Evolutionary conservation across 2,329 filamentous ascomycete species (phyloP).

Genomic region (Talaromyces rugulosus): DNA sequence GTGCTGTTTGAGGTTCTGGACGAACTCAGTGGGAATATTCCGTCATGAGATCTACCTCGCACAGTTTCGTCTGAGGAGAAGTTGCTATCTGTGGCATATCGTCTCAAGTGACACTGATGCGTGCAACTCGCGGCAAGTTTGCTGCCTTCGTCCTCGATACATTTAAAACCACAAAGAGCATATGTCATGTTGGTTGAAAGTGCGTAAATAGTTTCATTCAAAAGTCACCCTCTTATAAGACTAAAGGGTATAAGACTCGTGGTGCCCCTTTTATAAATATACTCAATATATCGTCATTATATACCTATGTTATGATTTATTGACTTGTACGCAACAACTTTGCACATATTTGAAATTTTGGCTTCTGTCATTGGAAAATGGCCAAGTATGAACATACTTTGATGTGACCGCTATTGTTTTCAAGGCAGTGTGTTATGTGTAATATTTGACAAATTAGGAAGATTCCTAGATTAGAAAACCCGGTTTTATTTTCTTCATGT

Average conservation of each 20-base stretch:
- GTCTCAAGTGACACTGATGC: neutral
- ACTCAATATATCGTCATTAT: neutral
- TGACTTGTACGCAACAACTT: neutral
- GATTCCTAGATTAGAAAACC: neutral
- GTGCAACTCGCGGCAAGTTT: neutral
- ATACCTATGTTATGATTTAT: neutral
- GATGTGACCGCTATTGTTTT: too few relatives aligned
- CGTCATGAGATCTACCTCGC: neutral
- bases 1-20: constrained; percentile 39
- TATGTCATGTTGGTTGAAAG: neutral
- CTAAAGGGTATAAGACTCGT: neutral
- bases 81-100: neutral
- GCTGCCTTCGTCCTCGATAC: neutral
- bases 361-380: too few relatives aligned
- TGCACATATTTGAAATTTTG: too few relatives aligned
- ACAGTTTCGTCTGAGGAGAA: neutral
- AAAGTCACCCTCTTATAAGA: neutral
- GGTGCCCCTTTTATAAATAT: neutral
- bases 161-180: neutral
- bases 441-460: neutral
- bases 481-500: neutral
- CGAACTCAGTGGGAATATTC: constrained; percentile 27
- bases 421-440: neutral
- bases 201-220: neutral
- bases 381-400: too few relatives aligned